A percentile compares a stretch with the other conserved stretches of the same genome.
phyloP scores from a whole-genome alignment of 495 filamentous ascomycete genomes.

The Penicillium steckii region DNA sequence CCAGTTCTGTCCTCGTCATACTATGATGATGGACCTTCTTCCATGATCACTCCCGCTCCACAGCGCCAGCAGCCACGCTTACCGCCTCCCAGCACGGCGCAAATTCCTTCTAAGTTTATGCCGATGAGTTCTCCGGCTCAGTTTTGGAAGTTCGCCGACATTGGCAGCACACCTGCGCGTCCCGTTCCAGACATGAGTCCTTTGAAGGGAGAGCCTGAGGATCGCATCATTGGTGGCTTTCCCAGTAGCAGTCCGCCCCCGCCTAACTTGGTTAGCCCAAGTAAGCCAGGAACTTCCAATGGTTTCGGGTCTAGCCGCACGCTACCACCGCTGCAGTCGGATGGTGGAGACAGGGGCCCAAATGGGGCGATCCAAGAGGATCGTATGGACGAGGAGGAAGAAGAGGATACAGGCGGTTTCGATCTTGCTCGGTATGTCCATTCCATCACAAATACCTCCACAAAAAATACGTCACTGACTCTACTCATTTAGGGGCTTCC shows the following conservation, averaged over 20 bases:
- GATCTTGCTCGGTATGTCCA: slow-evolving; percentile 63
- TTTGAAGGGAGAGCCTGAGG: slow-evolving; percentile 48
- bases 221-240: slow-evolving; percentile 46
- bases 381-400: slow-evolving; percentile 39
- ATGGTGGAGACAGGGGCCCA: slow-evolving; percentile 15
- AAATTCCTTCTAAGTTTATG: slow-evolving; percentile 91
- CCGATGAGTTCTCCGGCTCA: slow-evolving; percentile 93
- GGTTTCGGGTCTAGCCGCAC: slow-evolving; percentile 34
- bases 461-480: slow-evolving; percentile 20
- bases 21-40: slow-evolving; percentile 53
- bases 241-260: slow-evolving; percentile 68
- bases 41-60: slow-evolving; percentile 82
- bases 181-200: slow-evolving; percentile 61
- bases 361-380: slow-evolving; percentile 18
- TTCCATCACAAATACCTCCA: not conserved
- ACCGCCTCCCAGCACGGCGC: slow-evolving; percentile 83
- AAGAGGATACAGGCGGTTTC: slow-evolving; percentile 59
- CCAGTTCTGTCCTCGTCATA: slow-evolving; percentile 70
- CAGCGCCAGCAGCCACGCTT: slow-evolving; percentile 78
- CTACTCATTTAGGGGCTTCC: slow-evolving; percentile 57
- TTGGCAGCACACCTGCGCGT: slow-evolving; percentile 75
- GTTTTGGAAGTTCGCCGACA: slow-evolving; percentile 82
- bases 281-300: slow-evolving; percentile 43
- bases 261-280: slow-evolving; percentile 46
- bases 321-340: slow-evolving; percentile 36